Percentiles rank a stretch among this genome's conserved stretches.
Evolutionary conservation across 345 rosid species (phyloP).

Genomic region (Gossypium stocksii): DNA sequence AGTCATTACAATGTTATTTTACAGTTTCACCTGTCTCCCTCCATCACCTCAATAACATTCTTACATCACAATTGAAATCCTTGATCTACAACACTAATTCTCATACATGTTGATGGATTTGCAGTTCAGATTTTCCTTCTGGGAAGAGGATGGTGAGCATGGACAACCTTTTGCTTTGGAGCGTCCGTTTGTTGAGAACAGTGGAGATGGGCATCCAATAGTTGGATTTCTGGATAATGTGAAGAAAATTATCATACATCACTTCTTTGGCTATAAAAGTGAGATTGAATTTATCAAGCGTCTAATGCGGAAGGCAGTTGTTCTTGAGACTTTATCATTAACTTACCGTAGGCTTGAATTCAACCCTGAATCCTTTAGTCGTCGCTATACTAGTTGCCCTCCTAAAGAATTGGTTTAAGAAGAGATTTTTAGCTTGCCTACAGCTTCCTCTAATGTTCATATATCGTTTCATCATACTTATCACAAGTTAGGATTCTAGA

Average conservation of each 20-base stretch:
- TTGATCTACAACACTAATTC: neutral
- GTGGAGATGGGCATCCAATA: neutral
- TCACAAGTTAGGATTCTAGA: neutral
- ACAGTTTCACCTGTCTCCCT: too few relatives aligned
- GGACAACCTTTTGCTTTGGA: neutral
- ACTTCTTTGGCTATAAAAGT: slow-evolving; percentile 13
- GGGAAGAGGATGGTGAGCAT: neutral
- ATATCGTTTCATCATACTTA: neutral
- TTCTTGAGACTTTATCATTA: neutral
- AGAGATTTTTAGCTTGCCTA: neutral
- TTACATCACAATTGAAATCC: neutral
- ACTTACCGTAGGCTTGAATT: neutral
- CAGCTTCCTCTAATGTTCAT: slow-evolving; percentile 10
- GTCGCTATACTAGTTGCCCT: neutral
- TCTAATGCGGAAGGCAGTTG: slow-evolving; percentile 12
- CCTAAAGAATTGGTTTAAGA: neutral
- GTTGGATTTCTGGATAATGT: slow-evolving; percentile 6
- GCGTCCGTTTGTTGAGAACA: neutral
- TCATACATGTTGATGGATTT: neutral
- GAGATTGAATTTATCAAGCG: slow-evolving; percentile 14
- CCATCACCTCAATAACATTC: neutral
- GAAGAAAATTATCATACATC: neutral
- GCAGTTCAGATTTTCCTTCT: neutral
- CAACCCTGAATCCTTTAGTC: neutral
- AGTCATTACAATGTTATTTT: neutral